Evolutionary conservation across 345 rosid species (phyloP).

Genomic region (Conringia planisiliqua): DNA sequence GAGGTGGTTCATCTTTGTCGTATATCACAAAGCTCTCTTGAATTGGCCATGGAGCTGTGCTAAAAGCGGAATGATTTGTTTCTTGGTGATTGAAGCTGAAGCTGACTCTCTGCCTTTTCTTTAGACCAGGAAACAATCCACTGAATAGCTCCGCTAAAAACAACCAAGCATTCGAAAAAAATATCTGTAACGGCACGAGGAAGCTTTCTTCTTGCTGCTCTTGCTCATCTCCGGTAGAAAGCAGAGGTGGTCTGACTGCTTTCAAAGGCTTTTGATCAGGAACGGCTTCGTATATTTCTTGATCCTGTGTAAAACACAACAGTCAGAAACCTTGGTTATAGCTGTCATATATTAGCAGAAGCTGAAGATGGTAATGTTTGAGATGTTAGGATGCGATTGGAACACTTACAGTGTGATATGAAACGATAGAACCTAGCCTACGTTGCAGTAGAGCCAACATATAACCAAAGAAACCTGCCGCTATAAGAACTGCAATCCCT

Average conservation of each 20-base stretch:
- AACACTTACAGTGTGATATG: slow-evolving; percentile 57
- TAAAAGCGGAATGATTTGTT: slow-evolving; percentile 33
- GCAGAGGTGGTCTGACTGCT: slow-evolving; percentile 68
- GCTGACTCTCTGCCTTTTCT: slow-evolving; percentile 46
- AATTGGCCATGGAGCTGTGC: slow-evolving; percentile 63
- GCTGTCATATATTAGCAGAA: not conserved
- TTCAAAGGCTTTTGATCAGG: slow-evolving; percentile 50
- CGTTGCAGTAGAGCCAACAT: slow-evolving; percentile 91
- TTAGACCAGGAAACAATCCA: slow-evolving; percentile 61
- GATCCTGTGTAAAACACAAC: slow-evolving; percentile 45
- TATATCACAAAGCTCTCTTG: slow-evolving; percentile 81
- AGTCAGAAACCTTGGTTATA: not conserved
- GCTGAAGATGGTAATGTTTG: not conserved
- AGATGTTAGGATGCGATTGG: not conserved
- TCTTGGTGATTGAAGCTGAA: slow-evolving; percentile 52
- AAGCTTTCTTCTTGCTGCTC: slow-evolving; percentile 81
- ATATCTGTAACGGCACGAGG: slow-evolving; percentile 58
- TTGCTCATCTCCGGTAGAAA: slow-evolving; percentile 59
- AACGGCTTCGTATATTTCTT: slow-evolving; percentile 26
- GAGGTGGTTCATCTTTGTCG: slow-evolving; percentile 77
- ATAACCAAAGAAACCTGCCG: slow-evolving; percentile 89
- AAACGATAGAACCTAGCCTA: slow-evolving; percentile 58
- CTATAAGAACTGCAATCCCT: slow-evolving; percentile 86
- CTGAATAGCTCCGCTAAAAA: slow-evolving; percentile 59
- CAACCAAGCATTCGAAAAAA: slow-evolving; percentile 50